Evolutionary conservation across 1,139 yeast species (phyloP).

Genomic region (Magnusiomyces paraingens): DNA sequence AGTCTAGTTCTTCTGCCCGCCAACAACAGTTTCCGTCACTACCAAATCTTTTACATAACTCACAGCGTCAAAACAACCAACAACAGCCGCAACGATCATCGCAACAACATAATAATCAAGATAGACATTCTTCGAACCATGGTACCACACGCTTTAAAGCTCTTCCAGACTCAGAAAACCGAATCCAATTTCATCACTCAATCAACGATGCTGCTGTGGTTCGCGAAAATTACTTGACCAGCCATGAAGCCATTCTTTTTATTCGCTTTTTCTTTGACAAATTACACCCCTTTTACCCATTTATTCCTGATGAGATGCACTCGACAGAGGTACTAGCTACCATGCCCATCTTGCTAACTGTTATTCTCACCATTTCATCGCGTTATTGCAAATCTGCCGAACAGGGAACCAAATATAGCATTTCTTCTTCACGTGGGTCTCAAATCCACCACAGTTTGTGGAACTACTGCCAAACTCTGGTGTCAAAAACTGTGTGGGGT

Average conservation of each 20-base stretch:
- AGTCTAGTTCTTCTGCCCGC: no score
- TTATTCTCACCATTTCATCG: constrained; percentile 72
- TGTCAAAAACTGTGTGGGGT: constrained; percentile 90
- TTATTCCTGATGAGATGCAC: constrained; percentile 68
- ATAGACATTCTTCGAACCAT: no score
- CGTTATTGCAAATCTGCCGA: constrained; percentile 42
- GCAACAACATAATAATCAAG: no score
- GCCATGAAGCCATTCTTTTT: constrained; percentile 57
- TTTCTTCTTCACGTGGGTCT: constrained; percentile 14
- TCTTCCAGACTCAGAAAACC: not conserved
- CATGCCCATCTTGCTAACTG: constrained; percentile 73
- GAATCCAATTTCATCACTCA: constrained; percentile 23
- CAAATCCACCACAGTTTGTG: constrained; percentile 63
- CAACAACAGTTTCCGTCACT: no score
- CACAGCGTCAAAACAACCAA: no score
- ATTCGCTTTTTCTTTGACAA: constrained; percentile 64
- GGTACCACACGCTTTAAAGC: no score
- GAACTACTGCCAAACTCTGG: constrained; percentile 74
- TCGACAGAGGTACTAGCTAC: constrained; percentile 60
- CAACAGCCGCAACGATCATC: no score
- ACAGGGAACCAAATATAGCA: constrained; percentile 14
- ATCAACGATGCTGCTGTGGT: constrained; percentile 60
- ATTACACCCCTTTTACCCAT: constrained; percentile 88
- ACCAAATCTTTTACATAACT: no score
- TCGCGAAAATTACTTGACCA: constrained; percentile 59